Base-by-base conservation (phyloP, 164 flowering plant genomes). In the Chloranthus sessilifolius region DNA sequence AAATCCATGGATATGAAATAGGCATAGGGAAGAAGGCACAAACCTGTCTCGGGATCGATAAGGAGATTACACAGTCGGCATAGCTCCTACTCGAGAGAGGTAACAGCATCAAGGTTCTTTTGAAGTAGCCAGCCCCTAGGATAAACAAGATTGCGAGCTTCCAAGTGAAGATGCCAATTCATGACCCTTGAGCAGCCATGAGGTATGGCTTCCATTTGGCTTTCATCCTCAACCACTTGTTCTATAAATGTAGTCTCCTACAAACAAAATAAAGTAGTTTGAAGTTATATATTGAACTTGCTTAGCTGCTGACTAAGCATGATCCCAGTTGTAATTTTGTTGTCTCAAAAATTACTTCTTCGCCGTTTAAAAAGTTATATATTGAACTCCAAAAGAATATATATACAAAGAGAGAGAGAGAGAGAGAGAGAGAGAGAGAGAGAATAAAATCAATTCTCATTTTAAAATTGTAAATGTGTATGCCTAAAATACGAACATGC, bases 141-240 rank as follows among this genome's bases (percentile, higher is more conserved):
- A 77, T 88, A 86, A 36, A 38, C 56, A 47, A 75, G 61, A 53
- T 50, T 44, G 14, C 16, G 66, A 51, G 76, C 73, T 59, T 80
- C 95, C 67, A 94, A 60, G 68, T 89, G 99, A 8, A 94, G 90
- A 72, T 89, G 95, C 99, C 99, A 94, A 53, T 74, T 84, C 85
- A 86, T 69, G 43, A 89, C 65, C 56, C 51, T 76, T 33, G 74
- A 68, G 70, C 97, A 89, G 36, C 78, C 75, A 53, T 46, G 30
- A 15, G 94, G 76, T 39, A 54, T 55, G 39, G 80, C 91, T 76
- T 88, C 96, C 95, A 92, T 92, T 67, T 80, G 88, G 55, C 74
- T 75, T 72, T 92, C 98, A 67, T 92, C 98, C 78, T 80, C 95
- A 45, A 92, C 87, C 29, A 92, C 43, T 64, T 88, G 96, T 56